Base-by-base conservation (phyloP, 768 basidiomycete genomes). In the Tulasnella sp. region DNA sequence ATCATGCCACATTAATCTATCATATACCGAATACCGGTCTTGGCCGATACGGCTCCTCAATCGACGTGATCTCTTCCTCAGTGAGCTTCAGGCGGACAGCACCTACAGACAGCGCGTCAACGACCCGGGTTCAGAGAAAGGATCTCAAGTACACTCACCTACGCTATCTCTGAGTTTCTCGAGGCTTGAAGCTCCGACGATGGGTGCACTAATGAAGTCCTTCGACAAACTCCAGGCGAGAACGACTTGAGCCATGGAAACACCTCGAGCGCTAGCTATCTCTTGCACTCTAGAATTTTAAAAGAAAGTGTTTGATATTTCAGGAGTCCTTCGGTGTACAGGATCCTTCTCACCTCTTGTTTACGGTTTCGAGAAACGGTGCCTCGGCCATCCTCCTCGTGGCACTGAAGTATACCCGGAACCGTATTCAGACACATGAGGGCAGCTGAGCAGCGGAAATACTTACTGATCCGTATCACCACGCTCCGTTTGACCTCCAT, bases 231-330 rank as follows among this genome's bases (percentile, higher is more conserved):
- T 32, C 69, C 47, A 71, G 17, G 69, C 47, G 34, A 62, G 44
- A n/a, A 47, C 69, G 35, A 71, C 69, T 39, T 63, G 69, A 3
- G 69, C 69, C 69, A 71, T 71, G 29, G 47, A 59, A 62, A 71
- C 59, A 12, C 69, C 69, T 17, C 52, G 32, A 36, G 35, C 34
- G 6, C 29, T 36, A 19, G 67, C 67, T 40, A 69, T 47, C 11
- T 44, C 39, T 34, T 69, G 32, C 19, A 69, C 42, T 14, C 67
- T 41, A 12, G 9, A 69, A 65, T 9, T 17, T 35, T 29, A 35
- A 34, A 34, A 22, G 34, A 40, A 34, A 40, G 17, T 11, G 26
- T 65, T 36, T n/a, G 64, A 17, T 37, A 19, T 34, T 12, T 1
- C 35, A 36, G 29, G n/a, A 8, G 19, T 5, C 39, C 34, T 37